These are phyloP conservation scores for Choiromyces venosus DNA, from an alignment of 495 filamentous ascomycete species.

Conservation along the genomic window DNA sequence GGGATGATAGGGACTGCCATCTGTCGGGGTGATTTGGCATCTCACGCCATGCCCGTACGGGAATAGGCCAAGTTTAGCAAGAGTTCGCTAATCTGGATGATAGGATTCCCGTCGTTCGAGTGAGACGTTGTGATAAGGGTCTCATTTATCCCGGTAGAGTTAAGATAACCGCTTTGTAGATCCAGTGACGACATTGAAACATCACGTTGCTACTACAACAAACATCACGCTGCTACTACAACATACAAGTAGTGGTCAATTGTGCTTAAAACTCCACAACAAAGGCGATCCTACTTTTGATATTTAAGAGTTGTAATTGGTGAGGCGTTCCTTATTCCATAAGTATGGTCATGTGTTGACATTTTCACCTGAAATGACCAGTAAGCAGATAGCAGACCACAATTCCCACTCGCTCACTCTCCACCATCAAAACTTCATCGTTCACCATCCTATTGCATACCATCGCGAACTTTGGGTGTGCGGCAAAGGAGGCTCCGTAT, in stretches of 20 bases:
- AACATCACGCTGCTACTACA: no score
- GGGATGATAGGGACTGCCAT: neutral
- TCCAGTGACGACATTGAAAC: constrained; percentile 18
- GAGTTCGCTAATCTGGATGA: neutral
- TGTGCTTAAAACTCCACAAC: neutral
- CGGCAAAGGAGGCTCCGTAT: no score
- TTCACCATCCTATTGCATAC: neutral
- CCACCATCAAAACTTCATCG: neutral
- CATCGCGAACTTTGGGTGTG: neutral
- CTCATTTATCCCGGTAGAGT: neutral
- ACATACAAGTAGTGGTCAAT: neutral
- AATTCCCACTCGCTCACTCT: no score
- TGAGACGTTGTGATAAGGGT: neutral
- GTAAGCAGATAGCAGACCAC: no score
- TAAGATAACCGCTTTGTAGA: neutral
- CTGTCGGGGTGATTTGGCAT: neutral
- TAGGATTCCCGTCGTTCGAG: neutral
- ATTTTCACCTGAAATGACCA: neutral
- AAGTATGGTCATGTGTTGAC: neutral
- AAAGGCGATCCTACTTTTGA: neutral
- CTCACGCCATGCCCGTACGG: neutral
- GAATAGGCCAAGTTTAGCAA: neutral
- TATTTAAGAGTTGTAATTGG: neutral
- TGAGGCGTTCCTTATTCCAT: neutral
- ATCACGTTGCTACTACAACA: constrained; percentile 1